Percentiles rank a stretch among this genome's conserved stretches.
Evolutionary conservation across 2,329 filamentous ascomycete species (phyloP).

Genomic region (Coniochaeta prunicola): DNA sequence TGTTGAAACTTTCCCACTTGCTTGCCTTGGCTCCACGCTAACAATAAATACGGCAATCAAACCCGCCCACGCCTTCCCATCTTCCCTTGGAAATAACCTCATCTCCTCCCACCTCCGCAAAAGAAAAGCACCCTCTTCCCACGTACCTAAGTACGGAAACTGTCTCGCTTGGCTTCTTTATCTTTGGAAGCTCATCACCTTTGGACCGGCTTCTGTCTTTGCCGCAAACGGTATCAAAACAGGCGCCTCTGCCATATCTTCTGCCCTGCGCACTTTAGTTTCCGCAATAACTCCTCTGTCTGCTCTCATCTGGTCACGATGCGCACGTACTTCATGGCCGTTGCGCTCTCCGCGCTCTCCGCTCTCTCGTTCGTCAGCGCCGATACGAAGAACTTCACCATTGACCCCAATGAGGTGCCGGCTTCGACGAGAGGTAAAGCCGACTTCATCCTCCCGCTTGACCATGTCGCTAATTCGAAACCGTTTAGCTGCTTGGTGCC

Average conservation of each 20-base stretch:
- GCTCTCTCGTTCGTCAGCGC: constrained; percentile 33
- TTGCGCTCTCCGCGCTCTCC: constrained; percentile 39
- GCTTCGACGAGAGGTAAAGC: constrained; percentile 28
- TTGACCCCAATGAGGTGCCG: constrained; percentile 29
- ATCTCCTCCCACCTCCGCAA: not conserved
- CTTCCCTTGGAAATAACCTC: constrained; percentile 1
- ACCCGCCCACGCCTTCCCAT: not conserved
- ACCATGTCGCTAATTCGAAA: not conserved
- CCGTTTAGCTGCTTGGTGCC: constrained; percentile 42
- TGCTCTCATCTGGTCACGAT: constrained; percentile 22
- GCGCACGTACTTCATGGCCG: constrained; percentile 31
- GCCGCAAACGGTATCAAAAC: not conserved
- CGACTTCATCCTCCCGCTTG: not conserved
- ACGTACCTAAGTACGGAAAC: not conserved
- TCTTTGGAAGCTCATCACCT: too few species aligned
- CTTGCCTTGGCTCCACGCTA: not conserved
- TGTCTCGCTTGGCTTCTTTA: not conserved
- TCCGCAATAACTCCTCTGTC: not conserved
- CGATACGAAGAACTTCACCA: constrained; percentile 35
- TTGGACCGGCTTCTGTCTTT: too few species aligned
- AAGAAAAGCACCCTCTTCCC: not conserved
- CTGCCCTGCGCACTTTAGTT: not conserved
- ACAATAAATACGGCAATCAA: not conserved
- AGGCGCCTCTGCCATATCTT: too few species aligned
- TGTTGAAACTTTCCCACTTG: not conserved